Percentiles rank a stretch among this genome's conserved stretches.
Evolutionary conservation across 2,329 filamentous ascomycete genomes (phyloP).

Genomic region (Metarhizium robertsii): DNA sequence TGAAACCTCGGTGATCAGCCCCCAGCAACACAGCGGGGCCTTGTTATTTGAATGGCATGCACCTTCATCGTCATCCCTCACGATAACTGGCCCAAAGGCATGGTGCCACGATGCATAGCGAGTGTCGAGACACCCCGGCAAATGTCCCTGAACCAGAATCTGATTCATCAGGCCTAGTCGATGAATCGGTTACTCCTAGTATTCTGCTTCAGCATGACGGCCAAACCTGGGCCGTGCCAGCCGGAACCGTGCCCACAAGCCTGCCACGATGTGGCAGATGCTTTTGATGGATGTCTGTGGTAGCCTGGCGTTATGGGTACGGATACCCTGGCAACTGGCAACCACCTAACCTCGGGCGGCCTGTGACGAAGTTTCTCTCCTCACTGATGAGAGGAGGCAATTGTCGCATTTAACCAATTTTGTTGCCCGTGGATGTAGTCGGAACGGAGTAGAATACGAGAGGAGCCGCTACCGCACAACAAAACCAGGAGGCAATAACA

Average conservation of each 20-base stretch:
- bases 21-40: background rate
- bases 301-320: too few species aligned
- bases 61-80: background rate
- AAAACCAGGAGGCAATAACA: too few species aligned
- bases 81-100: background rate
- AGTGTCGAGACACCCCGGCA: too few species aligned
- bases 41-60: background rate
- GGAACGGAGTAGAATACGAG: too few species aligned
- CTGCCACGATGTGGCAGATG: background rate
- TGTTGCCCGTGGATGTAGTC: too few species aligned
- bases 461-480: too few species aligned
- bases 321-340: too few species aligned
- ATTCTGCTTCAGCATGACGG: background rate
- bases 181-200: background rate
- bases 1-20: background rate
- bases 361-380: too few species aligned
- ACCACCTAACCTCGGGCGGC: too few species aligned
- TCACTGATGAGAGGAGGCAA: too few species aligned
- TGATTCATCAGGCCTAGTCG: background rate
- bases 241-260: background rate
- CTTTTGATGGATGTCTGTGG: background rate
- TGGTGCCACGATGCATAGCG: background rate
- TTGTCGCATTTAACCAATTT: too few species aligned
- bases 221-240: background rate
- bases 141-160: background rate